Base-by-base conservation (phyloP, 768 basidiomycete genomes). In the Peribolospora kevripleyi region DNA sequence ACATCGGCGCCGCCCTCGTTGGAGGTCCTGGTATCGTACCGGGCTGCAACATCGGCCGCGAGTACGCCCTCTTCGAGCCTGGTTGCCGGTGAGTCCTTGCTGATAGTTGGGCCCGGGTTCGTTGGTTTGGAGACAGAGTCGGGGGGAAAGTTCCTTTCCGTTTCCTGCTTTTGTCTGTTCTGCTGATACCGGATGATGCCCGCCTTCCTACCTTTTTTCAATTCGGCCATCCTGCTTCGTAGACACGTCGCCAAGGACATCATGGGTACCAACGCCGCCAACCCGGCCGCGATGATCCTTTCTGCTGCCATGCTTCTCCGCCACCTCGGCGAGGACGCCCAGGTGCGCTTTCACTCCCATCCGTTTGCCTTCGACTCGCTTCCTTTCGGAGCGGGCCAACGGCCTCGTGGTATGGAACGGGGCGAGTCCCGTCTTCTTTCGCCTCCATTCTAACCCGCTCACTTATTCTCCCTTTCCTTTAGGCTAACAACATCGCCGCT, bases 1-100 rank as follows among this genome's bases (percentile, higher is more conserved):
- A 98, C 74, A 95, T 98, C 59, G 91, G 93, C 63, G 88, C 93
- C 57, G 93, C 91, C 25, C 81, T 98, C 25, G 91, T 98, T 46
- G 93, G 93, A 65, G 93, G 93, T 46, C 93, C 91, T 45, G 93
- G 93, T 65, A 79, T 97, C 62, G 91, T 97, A 36, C 90, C 93
- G 7, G 93, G 93, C 13, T 91, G 88, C 73, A 97, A 97, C 68
- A 82, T 98, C 62, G 93, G 93, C 64, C 58, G 84, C 80, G 93
- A 97, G 69, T 97, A 86, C 67, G 93, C 93, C 37, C 75, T 98
- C 54, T 98, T 98, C 67, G 93, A 98, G 69, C 93, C 93, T 42
- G 93, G 93, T 65, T 97, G 93, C 70, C 80, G 91, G 69, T 68
- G 69, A 62, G 67, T 66, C 42, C 62, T 48, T 40, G 52, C 54